Evolutionary conservation across 371 early-diverging fungal genomes (phyloP).

Genomic region (Phascolomyces articulosus): DNA sequence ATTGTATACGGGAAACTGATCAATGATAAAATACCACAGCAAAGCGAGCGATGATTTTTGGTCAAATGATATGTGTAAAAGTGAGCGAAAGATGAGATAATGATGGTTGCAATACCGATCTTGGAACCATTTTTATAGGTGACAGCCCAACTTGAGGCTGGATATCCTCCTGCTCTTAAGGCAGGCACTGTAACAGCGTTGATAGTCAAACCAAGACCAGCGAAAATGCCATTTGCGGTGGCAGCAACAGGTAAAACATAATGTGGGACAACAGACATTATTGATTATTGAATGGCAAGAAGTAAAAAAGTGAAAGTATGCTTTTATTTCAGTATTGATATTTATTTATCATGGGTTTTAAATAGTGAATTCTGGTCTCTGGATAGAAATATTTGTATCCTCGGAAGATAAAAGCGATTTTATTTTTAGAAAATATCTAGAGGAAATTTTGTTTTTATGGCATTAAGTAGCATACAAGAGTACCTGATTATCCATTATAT

Average conservation of each 20-base stretch:
- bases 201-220: constrained; percentile 16
- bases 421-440: too few relatives aligned
- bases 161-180: constrained; percentile 10
- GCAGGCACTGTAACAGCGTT: background rate
- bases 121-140: constrained; percentile 1
- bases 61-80: constrained; percentile 15
- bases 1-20: constrained; percentile 7
- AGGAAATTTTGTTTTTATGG: too few relatives aligned
- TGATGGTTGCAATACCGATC: background rate
- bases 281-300: too few relatives aligned
- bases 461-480: too few relatives aligned
- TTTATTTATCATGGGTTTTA: too few relatives aligned
- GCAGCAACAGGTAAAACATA: constrained; percentile 2
- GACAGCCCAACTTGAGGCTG: constrained; percentile 5
- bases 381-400: too few relatives aligned
- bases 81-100: constrained; percentile 5
- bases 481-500: too few relatives aligned
- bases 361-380: too few relatives aligned
- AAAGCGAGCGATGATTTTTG: background rate
- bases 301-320: too few relatives aligned
- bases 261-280: background rate
- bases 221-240: constrained; percentile 15
- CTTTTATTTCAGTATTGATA: too few relatives aligned
- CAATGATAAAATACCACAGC: constrained; percentile 3
- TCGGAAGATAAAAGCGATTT: too few relatives aligned